These are phyloP conservation scores for Malus orientalis DNA, from an alignment of 306 rosid genomes.

Conservation along the genomic window DNA sequence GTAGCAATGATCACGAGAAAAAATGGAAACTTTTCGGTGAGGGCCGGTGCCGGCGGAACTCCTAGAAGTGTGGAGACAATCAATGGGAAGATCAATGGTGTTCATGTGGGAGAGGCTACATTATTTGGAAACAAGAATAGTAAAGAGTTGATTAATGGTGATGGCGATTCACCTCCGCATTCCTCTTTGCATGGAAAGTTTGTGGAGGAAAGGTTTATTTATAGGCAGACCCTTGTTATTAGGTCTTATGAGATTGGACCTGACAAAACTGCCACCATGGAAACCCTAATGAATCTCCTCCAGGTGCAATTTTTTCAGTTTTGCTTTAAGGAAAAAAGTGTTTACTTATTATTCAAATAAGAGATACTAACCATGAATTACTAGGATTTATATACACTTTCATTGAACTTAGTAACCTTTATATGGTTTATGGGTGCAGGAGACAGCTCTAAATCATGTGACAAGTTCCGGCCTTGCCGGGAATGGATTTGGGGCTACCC, in stretches of 20 bases:
- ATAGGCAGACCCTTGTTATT: constrained; percentile 49
- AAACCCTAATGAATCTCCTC: constrained; percentile 71
- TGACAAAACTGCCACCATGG: constrained; percentile 73
- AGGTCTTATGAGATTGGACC: constrained; percentile 80
- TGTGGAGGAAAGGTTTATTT: constrained; percentile 60
- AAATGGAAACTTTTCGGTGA: constrained; percentile 14
- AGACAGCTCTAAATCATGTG: constrained; percentile 84
- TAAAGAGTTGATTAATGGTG: not conserved
- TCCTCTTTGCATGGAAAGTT: constrained; percentile 58
- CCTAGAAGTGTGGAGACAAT: constrained; percentile 20
- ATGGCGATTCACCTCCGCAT: constrained; percentile 32
- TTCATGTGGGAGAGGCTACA: constrained; percentile 22
- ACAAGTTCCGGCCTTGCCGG: constrained; percentile 79
- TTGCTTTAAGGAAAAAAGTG: not conserved
- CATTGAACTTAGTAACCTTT: not conserved
- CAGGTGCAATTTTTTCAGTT: constrained; percentile 30
- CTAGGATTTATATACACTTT: not conserved
- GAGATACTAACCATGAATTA: not conserved
- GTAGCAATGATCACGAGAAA: not conserved
- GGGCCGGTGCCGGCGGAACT: constrained; percentile 1
- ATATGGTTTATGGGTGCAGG: constrained; percentile 29
- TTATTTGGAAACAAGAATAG: not conserved
- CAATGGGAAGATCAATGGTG: constrained; percentile 55
- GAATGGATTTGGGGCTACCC: constrained; percentile 75
- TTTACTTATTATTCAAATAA: not conserved